Conservation (phyloP, 495 filamentous ascomycete genomes). For the Lophiotrema nucula region DNA sequence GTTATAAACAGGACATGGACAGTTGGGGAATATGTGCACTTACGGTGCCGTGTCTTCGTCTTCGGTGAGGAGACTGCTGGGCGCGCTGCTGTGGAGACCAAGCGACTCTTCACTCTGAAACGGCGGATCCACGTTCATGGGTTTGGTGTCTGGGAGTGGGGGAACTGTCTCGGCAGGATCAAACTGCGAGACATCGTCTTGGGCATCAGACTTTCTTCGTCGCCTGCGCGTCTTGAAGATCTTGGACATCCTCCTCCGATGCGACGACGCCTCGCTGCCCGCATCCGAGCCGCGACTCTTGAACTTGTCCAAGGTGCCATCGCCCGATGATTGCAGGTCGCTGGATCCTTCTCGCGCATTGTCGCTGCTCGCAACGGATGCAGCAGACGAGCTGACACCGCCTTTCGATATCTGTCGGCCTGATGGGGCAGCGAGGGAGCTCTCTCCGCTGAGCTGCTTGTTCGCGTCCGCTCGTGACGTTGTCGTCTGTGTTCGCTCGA, state of each 20-base stretch:
- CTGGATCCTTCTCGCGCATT: constrained; percentile 21
- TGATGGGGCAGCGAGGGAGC: constrained; percentile 8
- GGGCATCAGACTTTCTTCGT: constrained; percentile 32
- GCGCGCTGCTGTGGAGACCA: constrained; percentile 44
- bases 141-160: constrained; percentile 22
- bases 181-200: constrained; percentile 19
- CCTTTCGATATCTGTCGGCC: constrained; percentile 7
- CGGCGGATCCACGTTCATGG: neutral
- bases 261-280: constrained; percentile 36
- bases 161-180: constrained; percentile 12
- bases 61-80: constrained; percentile 62
- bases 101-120: constrained; percentile 39
- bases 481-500: constrained; percentile 9
- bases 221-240: constrained; percentile 53
- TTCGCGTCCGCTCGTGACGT: neutral
- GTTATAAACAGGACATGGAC: no score
- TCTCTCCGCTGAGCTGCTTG: constrained; percentile 3
- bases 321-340: constrained; percentile 34
- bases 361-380: constrained; percentile 35
- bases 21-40: no score
- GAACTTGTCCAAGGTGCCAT: constrained; percentile 38
- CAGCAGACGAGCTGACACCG: constrained; percentile 33
- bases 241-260: constrained; percentile 52
- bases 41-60: constrained; percentile 71
- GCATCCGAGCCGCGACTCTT: constrained; percentile 31